Evolutionary conservation across 129 eudicot species (phyloP).

Genomic region (Artemisia argyi): DNA sequence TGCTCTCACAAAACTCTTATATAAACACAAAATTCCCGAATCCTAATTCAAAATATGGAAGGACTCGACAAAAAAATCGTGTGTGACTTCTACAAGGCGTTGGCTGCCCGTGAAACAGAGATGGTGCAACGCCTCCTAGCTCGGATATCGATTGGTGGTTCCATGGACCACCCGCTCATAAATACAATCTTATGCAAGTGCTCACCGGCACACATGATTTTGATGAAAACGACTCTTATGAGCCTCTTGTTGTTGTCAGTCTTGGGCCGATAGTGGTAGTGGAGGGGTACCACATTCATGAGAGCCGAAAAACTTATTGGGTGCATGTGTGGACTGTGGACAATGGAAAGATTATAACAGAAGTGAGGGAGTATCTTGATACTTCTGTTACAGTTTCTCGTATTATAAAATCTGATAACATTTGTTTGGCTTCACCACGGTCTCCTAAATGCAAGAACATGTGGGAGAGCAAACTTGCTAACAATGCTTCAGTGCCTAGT

Average conservation of each 20-base stretch:
- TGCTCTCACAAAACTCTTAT: neutral
- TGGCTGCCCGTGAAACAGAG: neutral
- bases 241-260: conserved; percentile 30
- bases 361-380: conserved; percentile 44
- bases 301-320: conserved; percentile 30
- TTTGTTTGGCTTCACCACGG: neutral
- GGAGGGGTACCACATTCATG: conserved; percentile 36
- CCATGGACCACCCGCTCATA: conserved; percentile 41
- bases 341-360: conserved; percentile 38
- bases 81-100: neutral
- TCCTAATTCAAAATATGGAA: conserved; percentile 6
- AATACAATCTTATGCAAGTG: conserved; percentile 25
- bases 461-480: conserved; percentile 43
- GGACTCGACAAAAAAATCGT: conserved; percentile 21
- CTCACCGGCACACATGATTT: conserved; percentile 29
- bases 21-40: neutral
- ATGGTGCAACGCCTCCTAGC: conserved; percentile 40
- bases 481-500: conserved; percentile 36
- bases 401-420: neutral
- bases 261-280: conserved; percentile 33
- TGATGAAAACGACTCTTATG: conserved; percentile 13
- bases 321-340: conserved; percentile 49
- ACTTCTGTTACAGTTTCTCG: conserved; percentile 33
- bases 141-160: conserved; percentile 47
- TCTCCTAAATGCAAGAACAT: conserved; percentile 21